Percentiles rank a stretch among this genome's conserved stretches.
These are phyloP conservation scores for Corniculantispora saksenae DNA, from an alignment of 2,329 filamentous ascomycete genomes.

Conservation along the genomic window DNA sequence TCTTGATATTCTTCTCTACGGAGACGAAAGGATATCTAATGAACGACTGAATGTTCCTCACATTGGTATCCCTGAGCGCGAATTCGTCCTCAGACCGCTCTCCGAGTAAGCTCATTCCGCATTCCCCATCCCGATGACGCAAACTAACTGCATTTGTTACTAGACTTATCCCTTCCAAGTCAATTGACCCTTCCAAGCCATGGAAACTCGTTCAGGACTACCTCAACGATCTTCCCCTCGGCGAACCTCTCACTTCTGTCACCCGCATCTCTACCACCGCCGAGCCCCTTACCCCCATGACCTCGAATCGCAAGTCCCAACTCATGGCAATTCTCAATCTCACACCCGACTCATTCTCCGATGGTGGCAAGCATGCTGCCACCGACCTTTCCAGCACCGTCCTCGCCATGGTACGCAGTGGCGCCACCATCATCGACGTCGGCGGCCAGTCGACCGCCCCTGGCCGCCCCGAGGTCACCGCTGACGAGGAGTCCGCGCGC, in stretches of 20 bases:
- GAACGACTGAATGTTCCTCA: conserved; percentile 84
- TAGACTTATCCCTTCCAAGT: conserved; percentile 57
- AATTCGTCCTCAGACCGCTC: conserved; percentile 89
- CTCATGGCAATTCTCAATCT: conserved; percentile 88
- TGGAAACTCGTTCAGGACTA: conserved; percentile 64
- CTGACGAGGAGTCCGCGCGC: conserved; percentile 73
- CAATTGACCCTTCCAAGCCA: conserved; percentile 54
- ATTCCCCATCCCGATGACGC: background rate
- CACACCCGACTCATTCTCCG: conserved; percentile 95
- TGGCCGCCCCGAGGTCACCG: conserved; percentile 65
- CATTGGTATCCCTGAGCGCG: conserved; percentile 79
- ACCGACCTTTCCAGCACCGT: conserved; percentile 61
- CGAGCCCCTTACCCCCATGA: conserved; percentile 64
- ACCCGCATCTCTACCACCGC: conserved; percentile 65
- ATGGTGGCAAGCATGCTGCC: conserved; percentile 67
- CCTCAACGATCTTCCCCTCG: conserved; percentile 57
- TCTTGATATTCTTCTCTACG: conserved; percentile 86
- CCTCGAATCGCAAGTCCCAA: conserved; percentile 61
- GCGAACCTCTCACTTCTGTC: conserved; percentile 48
- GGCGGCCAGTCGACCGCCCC: conserved; percentile 93
- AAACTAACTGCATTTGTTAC: background rate
- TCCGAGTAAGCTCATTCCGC: conserved; percentile 60
- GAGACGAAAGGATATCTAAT: conserved; percentile 63
- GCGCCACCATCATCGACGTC: conserved; percentile 85
- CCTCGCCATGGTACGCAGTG: conserved; percentile 61